Conservation (phyloP, 148 eudicot genomes). For the Chenopodium suecicum region DNA sequence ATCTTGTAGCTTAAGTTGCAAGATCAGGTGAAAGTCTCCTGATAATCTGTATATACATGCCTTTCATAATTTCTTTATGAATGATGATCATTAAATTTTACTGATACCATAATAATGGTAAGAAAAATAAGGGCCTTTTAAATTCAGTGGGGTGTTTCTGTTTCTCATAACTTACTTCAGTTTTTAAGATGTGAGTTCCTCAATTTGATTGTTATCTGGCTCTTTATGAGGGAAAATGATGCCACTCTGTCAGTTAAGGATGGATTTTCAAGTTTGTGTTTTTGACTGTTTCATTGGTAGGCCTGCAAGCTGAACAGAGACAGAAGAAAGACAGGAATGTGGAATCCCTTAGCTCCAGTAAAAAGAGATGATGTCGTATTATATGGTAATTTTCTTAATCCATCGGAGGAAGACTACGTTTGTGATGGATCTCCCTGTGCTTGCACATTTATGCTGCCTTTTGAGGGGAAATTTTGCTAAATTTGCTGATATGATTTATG, state of each 20-base stretch:
- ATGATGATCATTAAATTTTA: background rate
- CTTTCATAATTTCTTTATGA: background rate
- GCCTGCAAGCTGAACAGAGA: slow-evolving; percentile 12
- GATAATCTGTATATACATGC: background rate
- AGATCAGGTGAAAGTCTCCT: background rate
- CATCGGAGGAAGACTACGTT: background rate
- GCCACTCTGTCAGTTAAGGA: background rate
- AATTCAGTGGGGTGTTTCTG: background rate
- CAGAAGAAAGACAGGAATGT: slow-evolving; percentile 18
- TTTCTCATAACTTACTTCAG: background rate
- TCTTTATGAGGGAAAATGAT: background rate
- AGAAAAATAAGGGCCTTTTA: background rate
- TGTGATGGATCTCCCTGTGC: background rate
- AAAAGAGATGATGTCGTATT: slow-evolving; percentile 18
- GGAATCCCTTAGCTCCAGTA: slow-evolving; percentile 17
- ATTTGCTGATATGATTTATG: slow-evolving; percentile 5
- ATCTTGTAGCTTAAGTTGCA: background rate
- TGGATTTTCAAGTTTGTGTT: slow-evolving; percentile 9
- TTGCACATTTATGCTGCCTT: background rate
- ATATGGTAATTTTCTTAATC: slow-evolving; percentile 4
- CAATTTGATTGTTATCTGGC: background rate
- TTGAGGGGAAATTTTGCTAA: background rate
- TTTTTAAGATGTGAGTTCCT: background rate
- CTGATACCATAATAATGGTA: background rate
- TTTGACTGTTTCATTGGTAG: slow-evolving; percentile 23